These are phyloP conservation scores for Orbilia oligospora DNA, from an alignment of 2,329 filamentous ascomycete species.

Conservation along the genomic window DNA sequence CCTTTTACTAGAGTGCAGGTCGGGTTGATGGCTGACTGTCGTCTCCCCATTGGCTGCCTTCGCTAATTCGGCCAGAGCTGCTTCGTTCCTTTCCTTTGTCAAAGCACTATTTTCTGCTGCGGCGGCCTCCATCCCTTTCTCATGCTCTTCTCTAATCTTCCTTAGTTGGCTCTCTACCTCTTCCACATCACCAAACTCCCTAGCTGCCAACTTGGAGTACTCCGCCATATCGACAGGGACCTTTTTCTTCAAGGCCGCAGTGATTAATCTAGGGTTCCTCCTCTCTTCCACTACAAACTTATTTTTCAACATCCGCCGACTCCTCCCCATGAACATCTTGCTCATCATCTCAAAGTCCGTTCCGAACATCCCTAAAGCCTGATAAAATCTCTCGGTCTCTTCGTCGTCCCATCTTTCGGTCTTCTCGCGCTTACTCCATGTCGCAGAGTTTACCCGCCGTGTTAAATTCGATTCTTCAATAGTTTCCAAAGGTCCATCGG, in stretches of 20 bases:
- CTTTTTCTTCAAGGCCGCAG: slow-evolving; percentile 72
- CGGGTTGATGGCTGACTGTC: slow-evolving; percentile 63
- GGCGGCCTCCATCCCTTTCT: slow-evolving; percentile 62
- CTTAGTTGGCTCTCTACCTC: slow-evolving; percentile 65
- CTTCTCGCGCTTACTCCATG: slow-evolving; percentile 77
- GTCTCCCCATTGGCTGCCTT: slow-evolving; percentile 47
- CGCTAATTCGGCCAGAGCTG: slow-evolving; percentile 62
- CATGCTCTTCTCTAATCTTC: slow-evolving; percentile 66
- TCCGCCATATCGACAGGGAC: slow-evolving; percentile 66
- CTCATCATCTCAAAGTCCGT: slow-evolving; percentile 87
- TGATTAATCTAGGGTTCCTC: slow-evolving; percentile 75
- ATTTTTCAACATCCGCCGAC: slow-evolving; percentile 81
- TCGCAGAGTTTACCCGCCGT: slow-evolving; percentile 77
- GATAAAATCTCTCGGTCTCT: slow-evolving; percentile 82
- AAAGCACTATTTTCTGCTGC: slow-evolving; percentile 64
- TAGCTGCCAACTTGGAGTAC: slow-evolving; percentile 65
- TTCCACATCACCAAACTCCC: slow-evolving; percentile 64
- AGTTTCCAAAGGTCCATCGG: slow-evolving; percentile 72
- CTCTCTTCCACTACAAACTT: slow-evolving; percentile 87
- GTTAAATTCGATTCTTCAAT: slow-evolving; percentile 86
- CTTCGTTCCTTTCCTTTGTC: slow-evolving; percentile 65
- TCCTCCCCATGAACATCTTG: slow-evolving; percentile 80
- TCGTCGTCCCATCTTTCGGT: slow-evolving; percentile 79
- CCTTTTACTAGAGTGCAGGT: slow-evolving; percentile 53
- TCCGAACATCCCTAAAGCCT: slow-evolving; percentile 80